Percentiles rank a stretch among this genome's conserved stretches.
phyloP scores from a whole-genome alignment of 177 flowering plant genomes.

The Vitis hybrid region DNA sequence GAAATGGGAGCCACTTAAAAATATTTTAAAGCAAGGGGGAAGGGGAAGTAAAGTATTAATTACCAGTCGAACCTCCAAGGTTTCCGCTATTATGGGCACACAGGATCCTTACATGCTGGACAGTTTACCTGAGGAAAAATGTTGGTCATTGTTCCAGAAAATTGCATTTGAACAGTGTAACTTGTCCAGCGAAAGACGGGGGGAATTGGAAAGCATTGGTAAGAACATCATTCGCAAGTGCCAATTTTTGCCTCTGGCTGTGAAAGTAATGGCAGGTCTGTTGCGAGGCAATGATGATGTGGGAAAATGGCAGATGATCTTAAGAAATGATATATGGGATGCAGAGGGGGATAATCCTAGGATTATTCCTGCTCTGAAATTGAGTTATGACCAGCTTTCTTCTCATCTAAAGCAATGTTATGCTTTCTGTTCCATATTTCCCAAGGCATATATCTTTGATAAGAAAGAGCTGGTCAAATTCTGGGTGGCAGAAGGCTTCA shows the following conservation, averaged over 20 bases:
- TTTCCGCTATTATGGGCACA: slow-evolving; percentile 2
- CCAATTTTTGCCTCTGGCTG: slow-evolving; percentile 19
- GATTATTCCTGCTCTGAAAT: slow-evolving; percentile 6
- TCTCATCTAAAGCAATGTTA: slow-evolving; percentile 14
- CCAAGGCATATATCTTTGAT: slow-evolving; percentile 7
- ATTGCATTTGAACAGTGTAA: not conserved
- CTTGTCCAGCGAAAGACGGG: not conserved
- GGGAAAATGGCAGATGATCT: slow-evolving; percentile 6
- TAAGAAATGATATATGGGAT: slow-evolving; percentile 1
- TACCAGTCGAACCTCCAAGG: slow-evolving; percentile 5
- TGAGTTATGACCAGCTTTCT: not conserved
- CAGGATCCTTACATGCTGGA: not conserved
- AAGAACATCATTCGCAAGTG: slow-evolving; percentile 14
- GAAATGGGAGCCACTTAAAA: slow-evolving; percentile 5
- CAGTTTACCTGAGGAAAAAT: not conserved
- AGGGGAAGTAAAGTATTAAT: slow-evolving; percentile 16
- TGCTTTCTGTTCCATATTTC: slow-evolving; percentile 21
- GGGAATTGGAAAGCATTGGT: slow-evolving; percentile 7
- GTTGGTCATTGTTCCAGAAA: slow-evolving; percentile 13
- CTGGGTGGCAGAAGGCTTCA: slow-evolving; percentile 17
- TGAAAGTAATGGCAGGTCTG: slow-evolving; percentile 8
- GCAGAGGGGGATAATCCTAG: not conserved
- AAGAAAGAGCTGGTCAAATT: slow-evolving; percentile 9
- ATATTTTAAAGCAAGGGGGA: slow-evolving; percentile 3
- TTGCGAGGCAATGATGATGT: slow-evolving; percentile 2